phyloP scores from a whole-genome alignment of 805 yeast genomes.

The Pichia exigua region DNA sequence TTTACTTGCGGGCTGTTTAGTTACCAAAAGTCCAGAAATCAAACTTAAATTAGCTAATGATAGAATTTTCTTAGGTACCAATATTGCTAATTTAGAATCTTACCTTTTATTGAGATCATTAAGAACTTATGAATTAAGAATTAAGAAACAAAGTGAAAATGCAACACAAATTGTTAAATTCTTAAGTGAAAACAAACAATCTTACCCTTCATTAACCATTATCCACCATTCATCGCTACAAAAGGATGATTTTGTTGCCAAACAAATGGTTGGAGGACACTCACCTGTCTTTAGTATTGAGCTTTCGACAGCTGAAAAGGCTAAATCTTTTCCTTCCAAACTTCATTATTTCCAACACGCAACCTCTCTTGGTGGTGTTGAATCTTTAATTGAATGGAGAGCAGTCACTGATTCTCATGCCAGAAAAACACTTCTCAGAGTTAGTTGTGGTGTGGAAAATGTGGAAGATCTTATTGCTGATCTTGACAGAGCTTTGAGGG shows the following conservation, averaged over 20 bases:
- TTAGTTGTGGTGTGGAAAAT: conserved; percentile 78
- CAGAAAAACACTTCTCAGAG: conserved; percentile 51
- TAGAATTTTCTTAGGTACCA: conserved; percentile 69
- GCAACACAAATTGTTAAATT: conserved; percentile 56
- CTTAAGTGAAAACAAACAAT: conserved; percentile 41
- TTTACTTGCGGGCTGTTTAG: conserved; percentile 71
- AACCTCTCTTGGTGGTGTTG: conserved; percentile 89
- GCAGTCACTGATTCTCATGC: conserved; percentile 59
- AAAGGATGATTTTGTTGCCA: conserved; percentile 53
- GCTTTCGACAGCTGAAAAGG: conserved; percentile 42
- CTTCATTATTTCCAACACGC: conserved; percentile 79
- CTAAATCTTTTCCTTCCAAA: conserved; percentile 55
- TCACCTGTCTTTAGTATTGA: conserved; percentile 72
- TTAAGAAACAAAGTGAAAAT: conserved; percentile 54
- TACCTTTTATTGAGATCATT: conserved; percentile 70
- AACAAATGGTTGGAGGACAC: conserved; percentile 58
- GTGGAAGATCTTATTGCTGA: conserved; percentile 71
- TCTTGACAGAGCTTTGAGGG: conserved; percentile 46
- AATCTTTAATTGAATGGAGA: conserved; percentile 88
- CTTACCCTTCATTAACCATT: conserved; percentile 41
- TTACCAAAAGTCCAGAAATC: conserved; percentile 47
- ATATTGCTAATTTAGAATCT: conserved; percentile 69
- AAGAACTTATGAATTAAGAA: conserved; percentile 71
- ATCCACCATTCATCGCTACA: conserved; percentile 75
- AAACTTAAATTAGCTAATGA: conserved; percentile 47